Evolutionary conservation across 2,329 filamentous ascomycete genomes (phyloP).

Genomic region (Nothopassalora personata): DNA sequence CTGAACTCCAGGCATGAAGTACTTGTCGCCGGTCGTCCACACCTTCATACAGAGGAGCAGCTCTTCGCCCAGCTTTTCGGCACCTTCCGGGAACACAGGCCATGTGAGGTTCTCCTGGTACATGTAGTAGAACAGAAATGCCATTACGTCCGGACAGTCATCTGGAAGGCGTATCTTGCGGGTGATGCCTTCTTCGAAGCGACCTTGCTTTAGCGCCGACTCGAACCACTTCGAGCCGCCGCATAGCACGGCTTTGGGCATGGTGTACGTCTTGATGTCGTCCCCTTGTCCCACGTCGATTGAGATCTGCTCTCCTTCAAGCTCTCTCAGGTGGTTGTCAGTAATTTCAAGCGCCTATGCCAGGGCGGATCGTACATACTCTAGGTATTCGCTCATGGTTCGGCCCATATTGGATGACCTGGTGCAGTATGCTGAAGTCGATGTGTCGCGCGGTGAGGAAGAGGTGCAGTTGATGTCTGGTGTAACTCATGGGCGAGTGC

Average conservation of each 20-base stretch:
- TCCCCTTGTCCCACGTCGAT: neutral
- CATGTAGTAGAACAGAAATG: neutral
- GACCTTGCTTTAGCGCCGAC: neutral
- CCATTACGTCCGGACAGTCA: neutral
- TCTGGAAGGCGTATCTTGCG: neutral
- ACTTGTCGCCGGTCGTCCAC: conserved; percentile 2
- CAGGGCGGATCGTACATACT: too few relatives aligned
- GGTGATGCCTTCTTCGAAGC: neutral
- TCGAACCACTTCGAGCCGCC: conserved; percentile 1
- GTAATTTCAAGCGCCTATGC: neutral
- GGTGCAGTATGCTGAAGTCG: too few relatives aligned
- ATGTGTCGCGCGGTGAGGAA: too few relatives aligned
- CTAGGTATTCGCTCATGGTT: too few relatives aligned
- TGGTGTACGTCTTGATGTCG: neutral
- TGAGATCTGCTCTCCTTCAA: neutral
- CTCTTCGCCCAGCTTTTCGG: neutral
- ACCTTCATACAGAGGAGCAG: neutral
- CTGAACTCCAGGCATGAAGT: neutral
- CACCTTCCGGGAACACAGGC: neutral
- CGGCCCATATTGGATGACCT: too few relatives aligned
- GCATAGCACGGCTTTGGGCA: neutral
- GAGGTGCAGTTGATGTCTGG: too few relatives aligned
- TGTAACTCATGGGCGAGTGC: neutral
- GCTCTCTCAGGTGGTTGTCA: neutral
- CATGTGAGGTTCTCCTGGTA: neutral